Conservation (phyloP, 805 yeast genomes). For the Teunomyces barrocoloradensis region DNA sequence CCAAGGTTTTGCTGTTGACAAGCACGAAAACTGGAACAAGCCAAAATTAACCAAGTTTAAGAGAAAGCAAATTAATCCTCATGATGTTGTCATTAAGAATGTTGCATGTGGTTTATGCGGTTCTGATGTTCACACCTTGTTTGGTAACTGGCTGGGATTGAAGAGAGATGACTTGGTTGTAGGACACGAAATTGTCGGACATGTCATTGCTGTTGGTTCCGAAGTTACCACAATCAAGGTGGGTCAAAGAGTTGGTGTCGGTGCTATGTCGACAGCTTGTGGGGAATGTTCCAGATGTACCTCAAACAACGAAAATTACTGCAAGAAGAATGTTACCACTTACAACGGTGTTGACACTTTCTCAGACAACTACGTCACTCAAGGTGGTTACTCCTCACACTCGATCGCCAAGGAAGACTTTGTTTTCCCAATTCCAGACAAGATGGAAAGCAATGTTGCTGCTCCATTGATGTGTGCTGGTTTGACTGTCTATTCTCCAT, state of each 20-base stretch:
- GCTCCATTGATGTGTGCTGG: constrained; percentile 83
- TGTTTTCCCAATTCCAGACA: constrained; percentile 59
- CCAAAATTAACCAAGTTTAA: constrained; percentile 50
- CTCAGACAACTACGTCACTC: constrained; percentile 49
- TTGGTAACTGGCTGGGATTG: constrained; percentile 50
- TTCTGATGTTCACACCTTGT: constrained; percentile 52
- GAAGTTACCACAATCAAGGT: constrained; percentile 49
- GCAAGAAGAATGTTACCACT: constrained; percentile 18
- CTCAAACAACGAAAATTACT: constrained; percentile 36
- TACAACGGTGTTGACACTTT: constrained; percentile 20
- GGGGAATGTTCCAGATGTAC: constrained; percentile 24
- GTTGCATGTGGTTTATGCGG: constrained; percentile 51
- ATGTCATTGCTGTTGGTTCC: constrained; percentile 51
- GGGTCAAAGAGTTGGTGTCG: constrained; percentile 80
- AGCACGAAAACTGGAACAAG: constrained; percentile 51
- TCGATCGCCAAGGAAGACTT: constrained; percentile 62
- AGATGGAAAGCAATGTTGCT: constrained; percentile 46
- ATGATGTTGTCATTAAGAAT: constrained; percentile 18
- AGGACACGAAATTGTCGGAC: constrained; percentile 48
- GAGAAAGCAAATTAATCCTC: constrained; percentile 38
- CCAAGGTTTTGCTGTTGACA: constrained; percentile 57
- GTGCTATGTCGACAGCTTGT: constrained; percentile 68
- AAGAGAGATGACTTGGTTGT: constrained; percentile 38
- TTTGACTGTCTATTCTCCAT: constrained; percentile 67
- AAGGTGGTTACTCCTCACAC: constrained; percentile 72